These are phyloP conservation scores for Candida michaelii DNA, from an alignment of 805 yeast species.

Conservation along the genomic window DNA sequence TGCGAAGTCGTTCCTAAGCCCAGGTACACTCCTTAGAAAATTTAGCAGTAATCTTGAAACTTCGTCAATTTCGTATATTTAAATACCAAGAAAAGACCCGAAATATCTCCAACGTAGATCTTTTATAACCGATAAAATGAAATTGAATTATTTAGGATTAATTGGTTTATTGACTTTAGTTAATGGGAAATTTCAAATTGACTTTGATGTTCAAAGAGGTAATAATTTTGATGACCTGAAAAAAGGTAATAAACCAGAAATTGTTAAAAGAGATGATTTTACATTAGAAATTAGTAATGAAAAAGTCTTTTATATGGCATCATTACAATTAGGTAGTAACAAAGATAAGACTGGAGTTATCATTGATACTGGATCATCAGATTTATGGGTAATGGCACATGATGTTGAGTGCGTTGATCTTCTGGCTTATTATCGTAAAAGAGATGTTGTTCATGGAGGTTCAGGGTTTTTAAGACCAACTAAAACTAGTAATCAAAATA, in stretches of 20 bases:
- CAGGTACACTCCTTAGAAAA: no score
- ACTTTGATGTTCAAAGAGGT: slow-evolving; percentile 16
- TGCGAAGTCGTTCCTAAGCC: no score
- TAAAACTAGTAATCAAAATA: no score
- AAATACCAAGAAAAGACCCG: no score
- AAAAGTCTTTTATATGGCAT: slow-evolving; percentile 29
- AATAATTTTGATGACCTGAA: slow-evolving; percentile 12
- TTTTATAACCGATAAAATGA: no score
- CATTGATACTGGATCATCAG: slow-evolving; percentile 45
- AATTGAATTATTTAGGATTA: neutral
- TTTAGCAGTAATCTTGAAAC: no score
- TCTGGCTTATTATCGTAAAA: neutral
- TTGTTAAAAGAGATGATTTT: slow-evolving; percentile 14
- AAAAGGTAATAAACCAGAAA: slow-evolving; percentile 4
- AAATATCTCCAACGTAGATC: no score
- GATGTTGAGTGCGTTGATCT: slow-evolving; percentile 23
- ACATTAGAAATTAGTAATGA: slow-evolving; percentile 20
- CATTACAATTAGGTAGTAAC: slow-evolving; percentile 29
- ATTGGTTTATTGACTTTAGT: neutral
- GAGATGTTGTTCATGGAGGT: no score
- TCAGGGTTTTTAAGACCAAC: no score
- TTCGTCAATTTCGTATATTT: no score
- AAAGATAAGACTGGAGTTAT: slow-evolving; percentile 28
- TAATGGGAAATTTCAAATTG: slow-evolving; percentile 7
- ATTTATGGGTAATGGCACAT: slow-evolving; percentile 41